These are phyloP conservation scores for Solanum clarkiae DNA, from an alignment of 257 asterid genomes.

Conservation along the genomic window DNA sequence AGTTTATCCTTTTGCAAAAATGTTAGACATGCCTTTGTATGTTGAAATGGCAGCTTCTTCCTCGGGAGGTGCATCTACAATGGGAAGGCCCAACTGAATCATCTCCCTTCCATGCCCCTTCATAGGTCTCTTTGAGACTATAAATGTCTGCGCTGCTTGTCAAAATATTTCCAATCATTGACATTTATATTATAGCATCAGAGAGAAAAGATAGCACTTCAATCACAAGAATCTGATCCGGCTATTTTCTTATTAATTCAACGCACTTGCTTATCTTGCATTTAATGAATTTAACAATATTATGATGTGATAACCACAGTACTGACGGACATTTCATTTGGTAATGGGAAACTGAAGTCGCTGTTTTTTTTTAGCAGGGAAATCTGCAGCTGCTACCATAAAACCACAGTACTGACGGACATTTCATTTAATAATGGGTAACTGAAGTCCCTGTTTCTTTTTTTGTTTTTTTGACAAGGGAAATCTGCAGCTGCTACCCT, in stretches of 20 bases:
- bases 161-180: not conserved
- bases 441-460: not conserved
- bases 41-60: slow-evolving; percentile 44
- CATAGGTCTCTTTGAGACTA: slow-evolving; percentile 59
- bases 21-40: slow-evolving; percentile 43
- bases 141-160: slow-evolving; percentile 63
- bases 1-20: not conserved
- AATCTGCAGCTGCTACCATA: too few species aligned
- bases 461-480: too few species aligned
- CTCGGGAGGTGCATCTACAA: slow-evolving; percentile 51
- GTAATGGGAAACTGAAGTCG: not conserved
- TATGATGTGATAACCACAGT: not conserved
- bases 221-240: not conserved
- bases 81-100: slow-evolving; percentile 68
- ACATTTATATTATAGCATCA: not conserved
- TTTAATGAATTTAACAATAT: not conserved
- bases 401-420: not conserved
- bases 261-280: not conserved
- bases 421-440: not conserved
- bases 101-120: slow-evolving; percentile 91
- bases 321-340: not conserved
- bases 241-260: not conserved
- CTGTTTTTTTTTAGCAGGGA: too few species aligned
- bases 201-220: slow-evolving; percentile 1
- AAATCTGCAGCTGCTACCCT: too few species aligned